Evolutionary conservation across 495 filamentous ascomycete species (phyloP), one percentile per base, ranked within the genome.

Genomic region (Penicillium desertorum): DNA sequence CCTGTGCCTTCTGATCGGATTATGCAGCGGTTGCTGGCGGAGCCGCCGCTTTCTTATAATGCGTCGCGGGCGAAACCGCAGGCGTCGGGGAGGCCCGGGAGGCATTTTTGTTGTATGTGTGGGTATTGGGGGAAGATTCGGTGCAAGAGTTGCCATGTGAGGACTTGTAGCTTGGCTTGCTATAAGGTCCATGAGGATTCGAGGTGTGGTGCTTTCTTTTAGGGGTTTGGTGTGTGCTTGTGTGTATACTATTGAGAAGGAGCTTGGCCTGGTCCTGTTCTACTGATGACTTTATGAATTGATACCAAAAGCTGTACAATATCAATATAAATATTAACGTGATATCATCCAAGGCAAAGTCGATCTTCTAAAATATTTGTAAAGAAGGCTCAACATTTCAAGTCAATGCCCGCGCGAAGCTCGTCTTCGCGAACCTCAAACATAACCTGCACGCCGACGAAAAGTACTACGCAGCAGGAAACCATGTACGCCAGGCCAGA

Each of bases 361-460:
- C 16, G 19, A 43, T 10, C 16, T 19, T 53, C 25, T 30, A 41
- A 19, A 27, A 27, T 36, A 39, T 55, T 32, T 12, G 16, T 17
- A 45, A 5, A 48, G 22, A 20, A n/a, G 10, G 10, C 37, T 74
- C 60, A 98, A 70, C 90, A 98, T 74, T 91, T 97, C 75, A 98
- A 59, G 58, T 86, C 79, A 55, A 98, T 89, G 2, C 94, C 94
- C 44, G 79, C 83, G 51, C 93, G 81, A 64, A 81, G 76, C 79
- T 99, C 94, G 60, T 79, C 79, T 75, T 97, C 88, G 48, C 94
- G 76, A 45, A 93, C 81, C 79, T 99, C 95, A 79, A 97, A 96
- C 94, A 98, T 99, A 58, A 96, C 76, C 78, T 97, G 92, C 17
- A 87, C 84, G 16, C 89, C 93, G 3, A 92, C 86, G 67, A 96